Conservation (phyloP, 495 filamentous ascomycete species). For the Aspergillus sclerotiicarbonarius region DNA sequence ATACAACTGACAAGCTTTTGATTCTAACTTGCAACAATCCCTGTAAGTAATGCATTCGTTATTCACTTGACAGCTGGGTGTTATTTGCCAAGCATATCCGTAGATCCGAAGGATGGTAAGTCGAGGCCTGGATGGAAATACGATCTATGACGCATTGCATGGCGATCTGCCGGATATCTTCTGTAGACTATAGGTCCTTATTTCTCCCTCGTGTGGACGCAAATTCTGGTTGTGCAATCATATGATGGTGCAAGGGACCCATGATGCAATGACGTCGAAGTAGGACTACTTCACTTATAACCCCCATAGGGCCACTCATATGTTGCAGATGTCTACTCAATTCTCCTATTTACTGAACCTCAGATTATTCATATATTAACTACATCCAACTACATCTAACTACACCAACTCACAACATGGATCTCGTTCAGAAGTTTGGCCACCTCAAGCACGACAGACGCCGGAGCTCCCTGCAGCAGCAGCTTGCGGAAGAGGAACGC, state of each 20-base stretch:
- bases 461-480: constrained; percentile 1
- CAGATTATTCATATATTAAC: background rate
- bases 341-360: background rate
- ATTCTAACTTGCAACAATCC: background rate
- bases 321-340: background rate
- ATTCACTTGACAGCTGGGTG: background rate
- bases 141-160: background rate
- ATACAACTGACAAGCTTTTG: background rate
- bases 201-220: background rate
- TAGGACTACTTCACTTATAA: background rate
- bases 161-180: background rate
- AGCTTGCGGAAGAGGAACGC: background rate
- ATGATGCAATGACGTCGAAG: background rate
- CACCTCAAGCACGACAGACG: constrained; percentile 8
- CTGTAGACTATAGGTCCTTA: background rate
- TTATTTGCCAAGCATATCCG: background rate
- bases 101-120: background rate
- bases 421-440: constrained; percentile 13
- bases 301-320: background rate
- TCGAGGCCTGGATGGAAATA: background rate
- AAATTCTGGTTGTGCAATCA: background rate
- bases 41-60: background rate
- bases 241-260: background rate
- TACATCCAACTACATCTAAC: background rate
- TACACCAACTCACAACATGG: constrained; percentile 3